Evolutionary conservation across 495 filamentous ascomycete genomes (phyloP), one percentile per base, ranked within the genome.

Genomic region (Ascobolus immersus): DNA sequence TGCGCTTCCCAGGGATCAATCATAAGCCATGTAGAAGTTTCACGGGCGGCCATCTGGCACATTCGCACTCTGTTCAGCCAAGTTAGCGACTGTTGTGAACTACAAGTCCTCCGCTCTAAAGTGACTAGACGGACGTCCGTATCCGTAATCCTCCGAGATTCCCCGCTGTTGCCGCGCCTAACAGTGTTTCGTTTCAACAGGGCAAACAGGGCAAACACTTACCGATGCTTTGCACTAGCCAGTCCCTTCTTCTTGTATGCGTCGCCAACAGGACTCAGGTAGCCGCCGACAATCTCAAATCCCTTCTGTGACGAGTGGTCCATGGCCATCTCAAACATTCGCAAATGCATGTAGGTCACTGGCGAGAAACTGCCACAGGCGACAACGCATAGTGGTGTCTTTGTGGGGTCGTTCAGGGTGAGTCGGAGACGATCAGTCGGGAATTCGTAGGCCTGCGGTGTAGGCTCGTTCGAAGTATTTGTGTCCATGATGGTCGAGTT

Each of bases 341-440:
- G 77, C 34, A 92, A 61, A 50, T 92, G 79, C 20, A 92, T 65
- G 52, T 72, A 80, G 18, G 78, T 90, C 42, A 75, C 69, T 12
- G 78, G 81, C 35, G 69, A 77, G 56, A 90, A 93, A 29, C 76
- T 84, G 24, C 84, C 84, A 52, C 82, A 92, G 22, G 80, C 77
- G 25, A 94, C 74, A 25, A 92, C 62, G 9, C 86, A 65, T 4
- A 91, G 55, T 1, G 79, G 80, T 1, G 62, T 84, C 55, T 73
- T 79, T 27, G 61, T 60, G 5, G 69, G 53, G 41, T 77, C 61
- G 17, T 54, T 58, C 54, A 84, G 71, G n/a, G 58, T 63, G 32
- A 57, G 65, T 54, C 65, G 67, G 19, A 92, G 55, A 33, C 78
- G 68, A 26, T 67, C 48, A 22, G 60, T 57, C 2, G 81, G 81